Evolutionary conservation across 2,329 filamentous ascomycete genomes (phyloP).

Genomic region (Ophiosphaerella herpotricha): DNA sequence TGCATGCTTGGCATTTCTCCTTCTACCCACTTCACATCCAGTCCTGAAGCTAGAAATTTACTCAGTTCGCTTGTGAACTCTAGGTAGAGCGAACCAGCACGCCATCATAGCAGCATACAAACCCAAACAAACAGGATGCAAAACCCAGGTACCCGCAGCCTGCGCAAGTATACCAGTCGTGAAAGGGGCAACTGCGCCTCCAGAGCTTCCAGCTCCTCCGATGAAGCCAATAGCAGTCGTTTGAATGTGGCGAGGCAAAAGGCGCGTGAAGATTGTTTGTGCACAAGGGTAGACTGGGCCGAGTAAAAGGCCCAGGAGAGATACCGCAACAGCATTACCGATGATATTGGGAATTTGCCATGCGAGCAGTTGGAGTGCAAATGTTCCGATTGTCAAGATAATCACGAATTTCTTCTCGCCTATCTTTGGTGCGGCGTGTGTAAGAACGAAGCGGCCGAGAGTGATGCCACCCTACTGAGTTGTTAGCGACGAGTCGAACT

Average conservation of each 20-base stretch:
- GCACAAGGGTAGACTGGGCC: conserved; percentile 81
- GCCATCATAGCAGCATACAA: conserved; percentile 68
- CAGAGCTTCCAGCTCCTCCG: conserved; percentile 69
- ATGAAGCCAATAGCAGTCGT: conserved; percentile 70
- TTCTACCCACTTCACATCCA: not conserved
- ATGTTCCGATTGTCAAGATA: conserved; percentile 63
- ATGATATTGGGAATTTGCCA: conserved; percentile 76
- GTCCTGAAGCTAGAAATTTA: conserved; percentile 38
- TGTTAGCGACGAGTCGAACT: conserved; percentile 8
- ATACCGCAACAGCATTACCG: conserved; percentile 54
- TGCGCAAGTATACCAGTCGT: conserved; percentile 68
- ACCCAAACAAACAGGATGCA: conserved; percentile 68
- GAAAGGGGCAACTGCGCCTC: conserved; percentile 70
- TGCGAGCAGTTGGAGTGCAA: conserved; percentile 73
- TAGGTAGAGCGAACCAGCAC: conserved; percentile 67
- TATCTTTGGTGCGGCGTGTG: conserved; percentile 66
- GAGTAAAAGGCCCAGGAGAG: conserved; percentile 72
- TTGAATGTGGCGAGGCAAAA: conserved; percentile 63
- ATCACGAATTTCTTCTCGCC: conserved; percentile 75
- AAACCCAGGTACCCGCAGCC: conserved; percentile 64
- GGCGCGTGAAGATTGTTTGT: conserved; percentile 64
- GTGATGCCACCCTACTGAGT: conserved; percentile 70
- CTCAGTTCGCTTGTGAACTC: conserved; percentile 63
- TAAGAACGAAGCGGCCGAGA: conserved; percentile 72
- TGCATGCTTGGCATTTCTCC: conserved; percentile 1